Evolutionary conservation across 805 yeast genomes (phyloP), one percentile per base, ranked within the genome.

Genomic region (Wickerhamiella shivajii): DNA sequence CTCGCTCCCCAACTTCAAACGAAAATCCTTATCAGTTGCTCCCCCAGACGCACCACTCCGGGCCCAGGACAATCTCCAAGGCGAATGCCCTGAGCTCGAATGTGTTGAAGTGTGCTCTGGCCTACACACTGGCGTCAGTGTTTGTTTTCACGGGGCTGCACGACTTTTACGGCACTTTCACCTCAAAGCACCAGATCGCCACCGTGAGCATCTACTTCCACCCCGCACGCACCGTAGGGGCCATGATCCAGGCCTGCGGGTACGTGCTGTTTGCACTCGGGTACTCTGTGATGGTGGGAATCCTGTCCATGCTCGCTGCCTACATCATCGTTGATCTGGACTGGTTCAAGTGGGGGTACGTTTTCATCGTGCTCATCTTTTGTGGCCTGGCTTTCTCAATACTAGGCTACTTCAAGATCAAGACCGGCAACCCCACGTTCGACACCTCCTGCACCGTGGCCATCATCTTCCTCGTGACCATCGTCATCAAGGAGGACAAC

Each of bases 131-230:
- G 1, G 87, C 84, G 1, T 75, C 92, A 0, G 47, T 77, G 37
- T 79, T 74, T 1, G 90, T 80, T 12, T 78, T 75, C 51, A 44
- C 53, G n/a, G 54, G 56, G 5, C 30, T 47, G 11, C 37, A 55
- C 3, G 63, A 73, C 8, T 39, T 71, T 2, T 49, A 78, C 27
- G 92, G 92, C 0, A 50, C 56, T 22, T 64, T 78, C 17, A 85
- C 77, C 53, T 71, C 77, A 8, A 80, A 80, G 50, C 93, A 80
- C 57, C 66, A 78, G 42, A 73, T 77, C 3, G 83, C 92, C 24
- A 81, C 93, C 0, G 76, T 76, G 7, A 77, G 80, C 1, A 90
- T 80, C 2, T 81, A 81, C 52, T 80, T 81, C 59, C 90, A 80
- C 48, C 83, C 93, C 0, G 67, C 85, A 2, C 54, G 93, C 31